Evolutionary conservation across 805 yeast genomes (phyloP).

Genomic region (Candida sakaeoensis): DNA sequence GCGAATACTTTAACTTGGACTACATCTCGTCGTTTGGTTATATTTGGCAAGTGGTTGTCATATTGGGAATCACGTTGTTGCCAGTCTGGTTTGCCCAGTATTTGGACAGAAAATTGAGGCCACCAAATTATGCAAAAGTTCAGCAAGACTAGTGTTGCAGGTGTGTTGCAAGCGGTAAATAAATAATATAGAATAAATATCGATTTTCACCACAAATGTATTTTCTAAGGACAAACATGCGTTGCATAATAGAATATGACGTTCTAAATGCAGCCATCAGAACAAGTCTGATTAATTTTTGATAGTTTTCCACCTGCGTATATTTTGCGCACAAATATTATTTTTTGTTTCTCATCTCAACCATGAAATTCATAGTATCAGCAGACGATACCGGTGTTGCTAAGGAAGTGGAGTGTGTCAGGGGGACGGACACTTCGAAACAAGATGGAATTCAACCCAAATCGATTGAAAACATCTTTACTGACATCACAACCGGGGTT

Average conservation of each 20-base stretch:
- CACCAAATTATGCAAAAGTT: constrained; percentile 96
- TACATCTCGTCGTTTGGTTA: constrained; percentile 58
- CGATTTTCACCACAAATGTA: too few species aligned
- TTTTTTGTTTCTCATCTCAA: constrained; percentile 2
- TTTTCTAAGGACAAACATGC: too few species aligned
- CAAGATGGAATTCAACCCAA: constrained; percentile 65
- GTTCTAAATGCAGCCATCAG: too few species aligned
- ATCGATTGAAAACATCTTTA: constrained; percentile 42
- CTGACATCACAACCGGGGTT: constrained; percentile 23
- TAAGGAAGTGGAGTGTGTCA: constrained; percentile 58
- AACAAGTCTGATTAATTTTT: too few species aligned
- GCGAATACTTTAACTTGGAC: constrained; percentile 78
- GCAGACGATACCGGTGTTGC: constrained; percentile 66
- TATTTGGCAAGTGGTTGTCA: constrained; percentile 64
- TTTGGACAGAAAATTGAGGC: constrained; percentile 70
- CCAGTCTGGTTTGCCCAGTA: constrained; percentile 89
- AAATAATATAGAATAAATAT: too few species aligned
- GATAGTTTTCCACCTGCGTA: neutral
- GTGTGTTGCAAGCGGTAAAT: too few species aligned
- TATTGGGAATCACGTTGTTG: constrained; percentile 65
- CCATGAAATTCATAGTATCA: constrained; percentile 60
- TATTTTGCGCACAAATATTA: constrained; percentile 35
- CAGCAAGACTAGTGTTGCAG: constrained; percentile 60
- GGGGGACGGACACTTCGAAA: constrained; percentile 77
- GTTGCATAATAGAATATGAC: too few species aligned